Conservation (phyloP, 2,329 filamentous ascomycete species). For the Hypoxylon sp. region DNA sequence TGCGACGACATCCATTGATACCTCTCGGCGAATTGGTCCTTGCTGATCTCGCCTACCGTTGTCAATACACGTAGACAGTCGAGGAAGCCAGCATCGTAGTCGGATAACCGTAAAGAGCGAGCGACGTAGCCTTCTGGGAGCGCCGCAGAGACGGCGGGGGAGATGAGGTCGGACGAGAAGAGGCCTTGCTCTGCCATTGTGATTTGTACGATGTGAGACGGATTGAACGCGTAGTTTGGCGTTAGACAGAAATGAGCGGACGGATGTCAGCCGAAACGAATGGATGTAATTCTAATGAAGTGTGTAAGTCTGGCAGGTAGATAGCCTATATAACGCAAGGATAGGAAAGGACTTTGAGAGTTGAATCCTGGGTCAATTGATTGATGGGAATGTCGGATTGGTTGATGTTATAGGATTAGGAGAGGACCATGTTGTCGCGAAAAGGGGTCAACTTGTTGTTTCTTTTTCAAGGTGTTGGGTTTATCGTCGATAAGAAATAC, state of each 20-base stretch:
- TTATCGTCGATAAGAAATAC: constrained; percentile 41
- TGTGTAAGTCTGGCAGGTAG: background rate
- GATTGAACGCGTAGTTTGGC: background rate
- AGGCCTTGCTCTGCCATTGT: constrained; percentile 71
- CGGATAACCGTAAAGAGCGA: constrained; percentile 82
- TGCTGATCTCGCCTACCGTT: constrained; percentile 87
- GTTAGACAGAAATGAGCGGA: background rate
- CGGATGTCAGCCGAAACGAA: constrained; percentile 11
- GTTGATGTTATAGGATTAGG: background rate
- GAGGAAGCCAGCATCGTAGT: constrained; percentile 87
- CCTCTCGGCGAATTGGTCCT: constrained; percentile 81
- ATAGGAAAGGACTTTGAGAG: background rate
- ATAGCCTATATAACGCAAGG: background rate
- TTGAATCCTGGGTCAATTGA: background rate
- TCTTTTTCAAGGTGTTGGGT: constrained; percentile 5
- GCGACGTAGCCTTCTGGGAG: constrained; percentile 87
- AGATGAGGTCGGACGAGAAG: constrained; percentile 84
- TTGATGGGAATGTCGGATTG: background rate
- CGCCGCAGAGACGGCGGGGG: constrained; percentile 77
- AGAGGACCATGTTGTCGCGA: constrained; percentile 1
- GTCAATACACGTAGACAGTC: constrained; percentile 93
- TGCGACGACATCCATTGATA: constrained; percentile 85
- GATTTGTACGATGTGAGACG: background rate
- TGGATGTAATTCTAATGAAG: background rate
- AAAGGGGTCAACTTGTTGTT: constrained; percentile 11